These are phyloP conservation scores for Geosiphon pyriformis DNA, from an alignment of 192 early-diverging fungal genomes.

Conservation along the genomic window DNA sequence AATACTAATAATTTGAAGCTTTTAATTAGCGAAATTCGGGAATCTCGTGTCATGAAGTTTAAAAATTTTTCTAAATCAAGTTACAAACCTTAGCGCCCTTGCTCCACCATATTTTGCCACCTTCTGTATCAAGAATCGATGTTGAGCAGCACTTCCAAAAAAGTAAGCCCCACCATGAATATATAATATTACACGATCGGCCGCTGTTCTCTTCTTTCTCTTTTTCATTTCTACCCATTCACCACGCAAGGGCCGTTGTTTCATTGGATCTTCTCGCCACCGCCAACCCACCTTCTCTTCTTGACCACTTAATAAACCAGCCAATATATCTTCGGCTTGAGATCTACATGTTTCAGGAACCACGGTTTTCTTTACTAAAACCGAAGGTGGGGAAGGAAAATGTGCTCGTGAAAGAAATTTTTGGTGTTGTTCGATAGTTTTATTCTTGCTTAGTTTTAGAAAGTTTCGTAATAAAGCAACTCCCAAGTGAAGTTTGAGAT, in stretches of 20 bases:
- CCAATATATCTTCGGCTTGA: constrained; percentile 11
- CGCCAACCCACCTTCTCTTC: constrained; percentile 40
- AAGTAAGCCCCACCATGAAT: constrained; percentile 74
- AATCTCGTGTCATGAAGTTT: neutral
- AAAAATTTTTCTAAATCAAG: neutral
- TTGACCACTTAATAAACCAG: constrained; percentile 8
- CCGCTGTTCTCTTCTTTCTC: constrained; percentile 26
- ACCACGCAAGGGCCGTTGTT: constrained; percentile 32
- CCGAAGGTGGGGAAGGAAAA: neutral
- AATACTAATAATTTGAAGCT: constrained; percentile 24
- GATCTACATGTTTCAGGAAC: constrained; percentile 3
- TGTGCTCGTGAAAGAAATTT: neutral
- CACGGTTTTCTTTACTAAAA: neutral
- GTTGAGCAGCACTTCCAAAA: constrained; percentile 34
- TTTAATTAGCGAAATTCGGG: neutral
- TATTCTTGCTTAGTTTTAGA: neutral
- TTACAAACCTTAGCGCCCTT: constrained; percentile 31
- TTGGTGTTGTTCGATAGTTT: constrained; percentile 1
- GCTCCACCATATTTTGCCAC: constrained; percentile 46
- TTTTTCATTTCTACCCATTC: constrained; percentile 40
- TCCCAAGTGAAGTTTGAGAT: neutral
- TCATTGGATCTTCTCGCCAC: constrained; percentile 36
- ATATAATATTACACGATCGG: constrained; percentile 58
- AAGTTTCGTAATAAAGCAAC: neutral
- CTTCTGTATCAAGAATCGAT: constrained; percentile 38